These are phyloP conservation scores for Jacaranda copaia DNA, from an alignment of 257 asterid species.

Conservation along the genomic window DNA sequence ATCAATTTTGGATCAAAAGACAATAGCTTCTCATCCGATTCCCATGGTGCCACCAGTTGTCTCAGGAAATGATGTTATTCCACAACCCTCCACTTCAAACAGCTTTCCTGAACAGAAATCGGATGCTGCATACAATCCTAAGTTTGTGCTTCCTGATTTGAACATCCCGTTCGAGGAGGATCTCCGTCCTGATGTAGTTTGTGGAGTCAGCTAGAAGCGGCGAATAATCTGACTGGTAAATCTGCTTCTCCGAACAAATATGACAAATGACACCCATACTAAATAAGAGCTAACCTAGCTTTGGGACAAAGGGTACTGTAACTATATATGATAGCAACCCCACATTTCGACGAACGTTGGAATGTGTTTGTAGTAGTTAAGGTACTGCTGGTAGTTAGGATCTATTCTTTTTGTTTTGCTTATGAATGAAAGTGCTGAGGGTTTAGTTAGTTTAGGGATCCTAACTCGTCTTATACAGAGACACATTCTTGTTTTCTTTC, in stretches of 20 bases:
- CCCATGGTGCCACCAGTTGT: slow-evolving; percentile 23
- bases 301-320: slow-evolving; percentile 35
- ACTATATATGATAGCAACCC: slow-evolving; percentile 43
- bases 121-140: slow-evolving; percentile 11
- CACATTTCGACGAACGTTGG: slow-evolving; percentile 17
- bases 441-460: slow-evolving; percentile 44
- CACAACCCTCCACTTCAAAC: slow-evolving; percentile 30
- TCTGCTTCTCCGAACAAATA: slow-evolving; percentile 12
- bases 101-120: slow-evolving; percentile 15
- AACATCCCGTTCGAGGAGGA: slow-evolving; percentile 47
- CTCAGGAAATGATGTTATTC: slow-evolving; percentile 2
- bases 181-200: slow-evolving; percentile 29
- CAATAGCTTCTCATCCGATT: slow-evolving; percentile 2
- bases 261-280: slow-evolving; percentile 41
- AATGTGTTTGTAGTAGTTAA: slow-evolving; percentile 38
- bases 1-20: slow-evolving; percentile 28
- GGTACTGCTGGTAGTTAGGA: slow-evolving; percentile 47
- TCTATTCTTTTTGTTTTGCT: slow-evolving; percentile 38
- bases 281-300: slow-evolving; percentile 50
- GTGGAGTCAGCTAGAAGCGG: slow-evolving; percentile 37
- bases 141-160: slow-evolving; percentile 52
- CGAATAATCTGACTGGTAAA: neutral
- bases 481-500: slow-evolving; percentile 33
- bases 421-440: slow-evolving; percentile 32
- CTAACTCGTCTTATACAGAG: slow-evolving; percentile 31